Base-by-base conservation (phyloP, 2,329 filamentous ascomycete genomes). In the Xylaria sp. region DNA sequence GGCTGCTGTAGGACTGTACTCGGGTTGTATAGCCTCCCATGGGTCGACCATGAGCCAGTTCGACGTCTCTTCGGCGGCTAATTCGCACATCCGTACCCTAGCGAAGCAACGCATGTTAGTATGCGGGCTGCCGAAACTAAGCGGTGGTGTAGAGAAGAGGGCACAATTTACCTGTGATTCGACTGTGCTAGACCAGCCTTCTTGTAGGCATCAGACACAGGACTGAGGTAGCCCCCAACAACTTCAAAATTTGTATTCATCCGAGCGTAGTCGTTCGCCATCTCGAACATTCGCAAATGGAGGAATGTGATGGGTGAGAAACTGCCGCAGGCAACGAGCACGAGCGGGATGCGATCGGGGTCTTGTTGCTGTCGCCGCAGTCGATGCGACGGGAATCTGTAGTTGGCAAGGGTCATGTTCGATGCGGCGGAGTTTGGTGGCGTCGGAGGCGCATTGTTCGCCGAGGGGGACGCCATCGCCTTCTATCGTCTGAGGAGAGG, bases 11-110 rank as follows among this genome's bases (percentile, higher is more conserved):
- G 94, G 93, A 70, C 93, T 90, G 78, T 97, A 98, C 72, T 92
- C 86, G 76, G 90, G 88, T 81, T 97, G 90, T 75, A 92, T 84
- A n/a, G 93, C 92, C 84, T 97, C 94, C 91, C 92, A 97, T 0
- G 92, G 89, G 78, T 97, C 93, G 54, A 96, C 92, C 89, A 93
- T 93, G 68, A 97, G 84, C 90, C 92, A 94, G 74, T 89, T 89
- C 59, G 90, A 90, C 60, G 92, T 90, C 73, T 92, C 86, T 73
- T 90, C 87, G 27, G 93, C 90, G 7, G 93, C 94, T 45, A 97
- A 84, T 75, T 92, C 88, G 80, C 93, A 97, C 94, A 98, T 98
- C 71, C 91, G 89, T 71, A 96, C 87, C 73, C 88, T 89, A 17
- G 24, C 55, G 50, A 56, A 53, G 19, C 12, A 39, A 4, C 32